These are phyloP conservation scores for Phoenix dactylifera DNA, from an alignment of 176 grass and related monocot species.

Conservation along the genomic window DNA sequence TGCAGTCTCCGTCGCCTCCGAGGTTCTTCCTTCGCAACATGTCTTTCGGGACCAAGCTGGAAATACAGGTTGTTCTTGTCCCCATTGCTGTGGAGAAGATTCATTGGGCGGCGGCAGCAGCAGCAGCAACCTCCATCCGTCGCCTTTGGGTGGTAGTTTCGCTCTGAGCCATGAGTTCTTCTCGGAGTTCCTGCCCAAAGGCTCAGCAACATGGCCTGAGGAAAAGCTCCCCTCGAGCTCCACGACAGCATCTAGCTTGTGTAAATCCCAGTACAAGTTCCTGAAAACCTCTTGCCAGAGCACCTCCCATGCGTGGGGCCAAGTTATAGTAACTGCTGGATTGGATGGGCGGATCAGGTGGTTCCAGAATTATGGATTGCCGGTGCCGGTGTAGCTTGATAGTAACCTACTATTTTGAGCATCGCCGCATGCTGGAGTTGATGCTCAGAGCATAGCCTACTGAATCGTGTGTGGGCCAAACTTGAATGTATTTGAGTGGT, in stretches of 20 bases:
- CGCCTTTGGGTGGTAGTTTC: slow-evolving; percentile 48
- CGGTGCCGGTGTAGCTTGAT: slow-evolving; percentile 39
- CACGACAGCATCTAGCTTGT: slow-evolving; percentile 19
- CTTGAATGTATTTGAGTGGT: not conserved
- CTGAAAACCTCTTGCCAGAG: slow-evolving; percentile 48
- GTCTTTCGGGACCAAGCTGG: slow-evolving; percentile 10
- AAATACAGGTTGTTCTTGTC: slow-evolving; percentile 7
- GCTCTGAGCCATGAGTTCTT: slow-evolving; percentile 52
- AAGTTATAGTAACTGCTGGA: slow-evolving; percentile 79
- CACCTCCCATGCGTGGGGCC: slow-evolving; percentile 67
- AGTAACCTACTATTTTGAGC: not conserved
- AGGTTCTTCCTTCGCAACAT: slow-evolving; percentile 20
- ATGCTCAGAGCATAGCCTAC: not conserved
- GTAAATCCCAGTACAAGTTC: slow-evolving; percentile 51
- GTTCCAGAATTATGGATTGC: slow-evolving; percentile 85
- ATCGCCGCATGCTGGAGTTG: not conserved
- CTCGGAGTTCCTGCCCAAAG: slow-evolving; percentile 32
- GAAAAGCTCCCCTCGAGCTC: slow-evolving; percentile 59
- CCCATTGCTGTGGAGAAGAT: slow-evolving; percentile 18
- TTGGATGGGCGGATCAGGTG: slow-evolving; percentile 67
- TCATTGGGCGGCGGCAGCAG: slow-evolving; percentile 9
- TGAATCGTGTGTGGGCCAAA: not conserved
- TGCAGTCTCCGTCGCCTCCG: slow-evolving; percentile 15
- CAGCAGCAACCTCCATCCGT: slow-evolving; percentile 18
- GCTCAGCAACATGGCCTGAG: slow-evolving; percentile 83